phyloP scores from a whole-genome alignment of 176 grass and related monocot species.

The Thalia dealbata region DNA sequence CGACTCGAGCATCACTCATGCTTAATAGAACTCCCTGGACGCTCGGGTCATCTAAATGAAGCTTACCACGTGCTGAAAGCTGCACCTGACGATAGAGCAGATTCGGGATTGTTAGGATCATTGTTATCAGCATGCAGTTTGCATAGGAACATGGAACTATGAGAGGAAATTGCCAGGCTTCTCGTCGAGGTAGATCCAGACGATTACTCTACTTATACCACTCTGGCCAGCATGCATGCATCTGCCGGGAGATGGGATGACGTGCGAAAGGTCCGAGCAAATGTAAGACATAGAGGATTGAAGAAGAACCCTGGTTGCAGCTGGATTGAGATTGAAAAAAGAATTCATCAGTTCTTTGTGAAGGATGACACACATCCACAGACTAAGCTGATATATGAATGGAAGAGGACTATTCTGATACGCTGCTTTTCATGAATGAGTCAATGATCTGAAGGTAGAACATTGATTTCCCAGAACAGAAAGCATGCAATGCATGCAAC shows the following conservation, averaged over 20 bases:
- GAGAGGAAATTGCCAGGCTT: constrained; percentile 21
- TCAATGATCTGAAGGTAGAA: not conserved
- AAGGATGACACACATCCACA: constrained; percentile 23
- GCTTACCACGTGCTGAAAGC: constrained; percentile 11
- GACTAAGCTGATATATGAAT: constrained; percentile 5
- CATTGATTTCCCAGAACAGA: not conserved
- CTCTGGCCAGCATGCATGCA: constrained; percentile 19
- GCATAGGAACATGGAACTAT: constrained; percentile 8
- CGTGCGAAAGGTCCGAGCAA: constrained; percentile 7
- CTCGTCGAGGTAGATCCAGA: constrained; percentile 23
- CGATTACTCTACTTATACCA: constrained; percentile 17
- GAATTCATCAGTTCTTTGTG: constrained; percentile 24
- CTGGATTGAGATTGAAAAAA: constrained; percentile 23
- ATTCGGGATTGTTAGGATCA: constrained; percentile 19
- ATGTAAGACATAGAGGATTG: constrained; percentile 10
- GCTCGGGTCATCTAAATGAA: constrained; percentile 14
- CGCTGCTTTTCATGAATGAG: not conserved
- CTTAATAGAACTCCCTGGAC: constrained; percentile 24
- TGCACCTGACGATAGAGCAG: constrained; percentile 3
- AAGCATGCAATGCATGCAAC: not conserved
- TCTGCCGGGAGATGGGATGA: constrained; percentile 21
- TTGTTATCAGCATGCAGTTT: constrained; percentile 21
- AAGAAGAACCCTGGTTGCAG: constrained; percentile 30
- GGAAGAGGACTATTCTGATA: constrained; percentile 1
- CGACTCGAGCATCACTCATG: constrained; percentile 22